These are phyloP conservation scores for Rhodomyrtus tomentosa DNA, from an alignment of 345 rosid genomes.

Conservation along the genomic window DNA sequence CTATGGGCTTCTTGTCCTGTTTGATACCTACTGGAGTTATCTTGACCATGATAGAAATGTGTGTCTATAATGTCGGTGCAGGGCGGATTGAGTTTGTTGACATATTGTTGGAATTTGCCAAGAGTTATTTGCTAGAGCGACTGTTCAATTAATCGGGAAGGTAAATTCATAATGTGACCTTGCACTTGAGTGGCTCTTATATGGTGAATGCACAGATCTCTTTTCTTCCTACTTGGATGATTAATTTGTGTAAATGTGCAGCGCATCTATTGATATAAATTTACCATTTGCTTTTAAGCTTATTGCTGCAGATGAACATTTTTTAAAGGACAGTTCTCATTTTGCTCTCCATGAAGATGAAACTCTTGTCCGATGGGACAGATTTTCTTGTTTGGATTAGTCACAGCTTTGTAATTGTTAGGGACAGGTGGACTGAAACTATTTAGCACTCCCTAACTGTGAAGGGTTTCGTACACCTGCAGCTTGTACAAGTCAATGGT, in stretches of 20 bases:
- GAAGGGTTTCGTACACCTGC: background rate
- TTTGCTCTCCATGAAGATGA: background rate
- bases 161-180: background rate
- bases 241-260: background rate
- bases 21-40: background rate
- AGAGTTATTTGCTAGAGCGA: background rate
- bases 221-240: background rate
- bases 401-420: background rate
- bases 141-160: background rate
- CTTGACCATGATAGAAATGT: background rate
- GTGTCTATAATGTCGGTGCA: background rate
- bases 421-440: background rate
- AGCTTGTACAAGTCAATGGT: background rate
- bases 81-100: background rate
- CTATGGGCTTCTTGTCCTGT: background rate
- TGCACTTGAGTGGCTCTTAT: background rate
- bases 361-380: background rate
- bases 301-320: background rate
- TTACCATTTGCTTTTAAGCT: background rate
- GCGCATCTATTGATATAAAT: background rate
- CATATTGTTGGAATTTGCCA: background rate
- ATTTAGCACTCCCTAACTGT: background rate
- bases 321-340: background rate
- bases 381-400: background rate
- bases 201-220: background rate